phyloP scores from a whole-genome alignment of 441 rosid species.

The Biscutella laevigata region DNA sequence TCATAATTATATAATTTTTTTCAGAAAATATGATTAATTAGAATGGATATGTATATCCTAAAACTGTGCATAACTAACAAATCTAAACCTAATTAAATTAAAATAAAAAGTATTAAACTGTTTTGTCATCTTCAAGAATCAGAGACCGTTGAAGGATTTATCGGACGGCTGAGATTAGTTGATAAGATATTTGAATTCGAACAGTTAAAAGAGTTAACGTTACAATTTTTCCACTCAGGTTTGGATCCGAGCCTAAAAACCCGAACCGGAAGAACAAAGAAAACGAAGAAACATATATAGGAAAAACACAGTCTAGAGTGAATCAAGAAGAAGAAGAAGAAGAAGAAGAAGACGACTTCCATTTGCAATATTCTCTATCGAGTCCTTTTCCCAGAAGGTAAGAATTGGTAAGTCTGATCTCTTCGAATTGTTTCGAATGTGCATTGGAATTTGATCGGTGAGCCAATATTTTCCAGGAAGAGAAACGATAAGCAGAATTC shows the following conservation, averaged over 20 bases:
- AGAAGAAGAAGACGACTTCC: constrained; percentile 5
- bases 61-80: not conserved
- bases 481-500: constrained; percentile 6
- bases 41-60: not conserved
- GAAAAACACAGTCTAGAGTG: not conserved
- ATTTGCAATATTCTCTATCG: not conserved
- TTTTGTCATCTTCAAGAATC: constrained; percentile 11
- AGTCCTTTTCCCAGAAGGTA: constrained; percentile 4
- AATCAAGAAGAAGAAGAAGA: constrained; percentile 2
- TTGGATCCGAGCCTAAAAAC: constrained; percentile 22
- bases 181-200: constrained; percentile 18
- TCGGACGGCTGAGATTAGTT: constrained; percentile 16
- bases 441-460: not conserved
- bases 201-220: constrained; percentile 22
- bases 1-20: too few species aligned
- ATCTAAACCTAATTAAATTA: not conserved
- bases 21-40: not conserved
- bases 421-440: constrained; percentile 2
- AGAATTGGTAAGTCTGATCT: constrained; percentile 6
- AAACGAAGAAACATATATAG: not conserved
- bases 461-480: not conserved
- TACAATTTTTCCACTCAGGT: constrained; percentile 20
- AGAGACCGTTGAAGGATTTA: constrained; percentile 12
- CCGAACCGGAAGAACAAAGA: constrained; percentile 3
- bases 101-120: not conserved